Percentiles rank a stretch among this genome's conserved stretches.
phyloP scores from a whole-genome alignment of 1,284 basidiomycete species.

The Peniophora sp. region DNA sequence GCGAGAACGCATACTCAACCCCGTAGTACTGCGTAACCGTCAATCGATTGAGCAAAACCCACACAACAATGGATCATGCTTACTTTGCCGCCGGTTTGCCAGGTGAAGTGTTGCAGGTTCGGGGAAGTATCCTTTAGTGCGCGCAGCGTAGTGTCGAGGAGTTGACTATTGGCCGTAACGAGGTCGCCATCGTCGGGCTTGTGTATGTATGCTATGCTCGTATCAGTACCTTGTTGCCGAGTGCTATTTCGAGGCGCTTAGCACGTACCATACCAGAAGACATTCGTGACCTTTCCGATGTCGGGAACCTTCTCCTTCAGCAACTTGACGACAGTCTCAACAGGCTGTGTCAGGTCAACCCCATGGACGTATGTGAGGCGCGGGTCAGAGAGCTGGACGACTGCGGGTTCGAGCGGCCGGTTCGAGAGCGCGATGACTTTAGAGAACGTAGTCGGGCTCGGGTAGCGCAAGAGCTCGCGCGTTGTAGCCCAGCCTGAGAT shows the following conservation, averaged over 20 bases:
- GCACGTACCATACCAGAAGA: constrained; percentile 2
- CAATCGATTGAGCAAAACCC: not conserved
- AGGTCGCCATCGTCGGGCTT: not conserved
- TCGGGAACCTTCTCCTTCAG: constrained; percentile 1
- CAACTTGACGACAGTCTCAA: not conserved
- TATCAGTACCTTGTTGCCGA: not conserved
- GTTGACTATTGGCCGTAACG: not conserved
- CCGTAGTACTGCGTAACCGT: not conserved
- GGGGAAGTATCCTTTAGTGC: constrained; percentile 2
- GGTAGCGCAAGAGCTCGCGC: constrained; percentile 3
- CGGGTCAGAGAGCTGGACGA: not conserved
- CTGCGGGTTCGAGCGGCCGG: constrained; percentile 1
- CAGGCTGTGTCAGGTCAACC: constrained; percentile 1
- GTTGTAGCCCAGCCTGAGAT: constrained; percentile 2
- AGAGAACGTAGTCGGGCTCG: constrained; percentile 3
- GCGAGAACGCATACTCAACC: not conserved
- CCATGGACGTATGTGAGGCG: constrained; percentile 1
- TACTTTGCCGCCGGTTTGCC: constrained; percentile 5
- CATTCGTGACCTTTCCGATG: constrained; percentile 2
- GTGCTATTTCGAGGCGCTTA: not conserved
- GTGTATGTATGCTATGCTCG: not conserved
- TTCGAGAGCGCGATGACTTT: constrained; percentile 3
- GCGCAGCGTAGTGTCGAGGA: not conserved
- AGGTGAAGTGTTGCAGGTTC: not conserved
- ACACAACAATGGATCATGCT: not conserved